Base-by-base conservation (phyloP, 1,284 basidiomycete species). In the Mycena sp. region DNA sequence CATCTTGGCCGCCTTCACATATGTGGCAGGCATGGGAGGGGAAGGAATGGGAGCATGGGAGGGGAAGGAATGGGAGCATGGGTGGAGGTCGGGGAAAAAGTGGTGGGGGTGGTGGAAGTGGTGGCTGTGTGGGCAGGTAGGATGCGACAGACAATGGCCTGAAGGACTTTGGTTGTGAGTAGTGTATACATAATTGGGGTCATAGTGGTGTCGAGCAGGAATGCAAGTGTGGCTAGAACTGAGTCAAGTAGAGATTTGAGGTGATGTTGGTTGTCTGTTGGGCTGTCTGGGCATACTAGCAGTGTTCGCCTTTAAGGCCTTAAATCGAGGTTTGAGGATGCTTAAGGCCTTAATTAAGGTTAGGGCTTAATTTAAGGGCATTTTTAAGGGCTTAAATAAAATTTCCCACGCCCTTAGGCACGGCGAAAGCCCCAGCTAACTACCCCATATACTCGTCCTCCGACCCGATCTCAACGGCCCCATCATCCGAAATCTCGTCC, bases 241-340 rank as follows among this genome's bases (percentile, higher is more conserved):
- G 48, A 58, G 48, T 58, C 57, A 4, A 58, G 49, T 1, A 58
- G 30, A 5, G 57, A 35, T 17, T 43, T 29, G 1, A 58, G 49
- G 48, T 44, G 46, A 37, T 17, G 19, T 38, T 35, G 16, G 11
- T 51, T 46, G 10, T 44, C 7, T 10, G 21, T 4, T 3, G 46
- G 43, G 19, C 44, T 5, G 11, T 32, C 53, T 4, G 23, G 23
- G 51, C 17, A 12, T 5, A 26, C 32, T n/a, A n/a, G n/a, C n/a
- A n/a, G n/a, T n/a, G n/a, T n/a, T n/a, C n/a, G n/a, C n/a, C 4
- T 12, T 16, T 29, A 14, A 25, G 23, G 50, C 35, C 14, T 12
- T 3, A 4, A 2, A 9, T 16, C 16, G 16, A 23, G n/a, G n/a
- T n/a, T n/a, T n/a, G n/a, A n/a, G n/a, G n/a, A n/a, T n/a, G n/a